Conservation (phyloP, 495 filamentous ascomycete genomes). For the Penicillium chermesinum region DNA sequence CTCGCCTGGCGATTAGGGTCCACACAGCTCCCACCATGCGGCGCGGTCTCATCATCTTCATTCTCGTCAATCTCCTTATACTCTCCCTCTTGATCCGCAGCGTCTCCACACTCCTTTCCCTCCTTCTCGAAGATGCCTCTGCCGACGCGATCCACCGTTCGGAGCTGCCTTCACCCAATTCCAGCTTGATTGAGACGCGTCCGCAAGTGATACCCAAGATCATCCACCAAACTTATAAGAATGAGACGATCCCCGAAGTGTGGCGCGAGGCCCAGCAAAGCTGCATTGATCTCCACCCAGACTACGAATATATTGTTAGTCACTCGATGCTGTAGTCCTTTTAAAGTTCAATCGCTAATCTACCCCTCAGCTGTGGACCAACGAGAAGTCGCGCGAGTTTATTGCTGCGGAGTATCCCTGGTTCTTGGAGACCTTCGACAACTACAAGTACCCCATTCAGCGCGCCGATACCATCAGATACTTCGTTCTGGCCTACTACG, state of each 20-base stretch:
- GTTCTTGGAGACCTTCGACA: slow-evolving; percentile 80
- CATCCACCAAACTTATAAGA: slow-evolving; percentile 83
- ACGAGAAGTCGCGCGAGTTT: slow-evolving; percentile 67
- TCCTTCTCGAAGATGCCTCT: slow-evolving; percentile 64
- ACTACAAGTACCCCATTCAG: slow-evolving; percentile 76
- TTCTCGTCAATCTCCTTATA: slow-evolving; percentile 56
- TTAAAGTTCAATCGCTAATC: slow-evolving; percentile 14
- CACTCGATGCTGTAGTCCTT: background rate
- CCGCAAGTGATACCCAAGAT: slow-evolving; percentile 79
- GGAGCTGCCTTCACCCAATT: slow-evolving; percentile 61
- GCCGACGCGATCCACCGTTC: slow-evolving; percentile 58
- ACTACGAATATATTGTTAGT: slow-evolving; percentile 77
- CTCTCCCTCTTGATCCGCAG: slow-evolving; percentile 55
- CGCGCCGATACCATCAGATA: slow-evolving; percentile 85
- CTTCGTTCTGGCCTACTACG: slow-evolving; percentile 77
- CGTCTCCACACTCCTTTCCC: slow-evolving; percentile 57
- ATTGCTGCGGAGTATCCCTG: slow-evolving; percentile 76
- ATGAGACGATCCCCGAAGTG: slow-evolving; percentile 66
- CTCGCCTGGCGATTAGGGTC: background rate
- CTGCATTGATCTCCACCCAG: slow-evolving; percentile 69
- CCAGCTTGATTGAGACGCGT: slow-evolving; percentile 51
- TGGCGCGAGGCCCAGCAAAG: slow-evolving; percentile 70
- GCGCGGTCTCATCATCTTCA: slow-evolving; percentile 58
- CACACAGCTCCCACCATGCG: slow-evolving; percentile 46
- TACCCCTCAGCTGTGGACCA: slow-evolving; percentile 71